Base-by-base conservation (phyloP, 2,329 filamentous ascomycete species). In the Aspergillus pseudoviridinutans region DNA sequence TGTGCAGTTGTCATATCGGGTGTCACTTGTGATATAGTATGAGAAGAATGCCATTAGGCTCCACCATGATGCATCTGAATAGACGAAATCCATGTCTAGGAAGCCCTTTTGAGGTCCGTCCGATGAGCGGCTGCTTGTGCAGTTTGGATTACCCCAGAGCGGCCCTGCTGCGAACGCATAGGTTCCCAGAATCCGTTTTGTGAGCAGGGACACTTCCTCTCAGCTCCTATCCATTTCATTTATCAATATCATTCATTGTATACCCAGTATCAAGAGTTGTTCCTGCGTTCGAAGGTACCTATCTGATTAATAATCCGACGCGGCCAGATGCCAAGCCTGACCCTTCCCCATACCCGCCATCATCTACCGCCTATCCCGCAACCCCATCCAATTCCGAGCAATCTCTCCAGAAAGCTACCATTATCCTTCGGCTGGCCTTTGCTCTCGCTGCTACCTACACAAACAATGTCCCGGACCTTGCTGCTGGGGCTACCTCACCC, bases 401-500 rank as follows among this genome's bases (percentile, higher is more conserved):
- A 53, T 61, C 52, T 50, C 50, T 49, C 55, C 57, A 53, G 35
- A 55, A 6, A 38, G 53, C 47, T 12, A 32, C 50, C 49, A 53
- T 50, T 42, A 51, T 44, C 35, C 55, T 25, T 53, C 55, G 49
- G 29, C 55, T 51, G 49, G 17, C 54, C 35, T 52, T 35, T 59
- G 49, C 41, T 42, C 27, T 10, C 50, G 38, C 46, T 49, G 51
- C 58, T 55, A 47, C 60, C 49, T 53, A 60, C 46, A 59, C 62
- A 59, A 73, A 74, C 60, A 62, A 75, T 75, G 72, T 69, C 63
- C 67, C 65, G 56, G 58, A 61, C 56, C 57, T 68, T 61, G 64
- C 58, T 64, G 60, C 62, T 69, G 67, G 68, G 68, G 71, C 72
- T 72, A 61, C 70, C 62, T 66, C 66, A 66, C 70, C 72, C 71